Percentiles rank a stretch among this genome's conserved stretches.
These are phyloP conservation scores for Pseudozyma tsukubaensis DNA, from an alignment of 1,284 basidiomycete genomes.

Conservation along the genomic window DNA sequence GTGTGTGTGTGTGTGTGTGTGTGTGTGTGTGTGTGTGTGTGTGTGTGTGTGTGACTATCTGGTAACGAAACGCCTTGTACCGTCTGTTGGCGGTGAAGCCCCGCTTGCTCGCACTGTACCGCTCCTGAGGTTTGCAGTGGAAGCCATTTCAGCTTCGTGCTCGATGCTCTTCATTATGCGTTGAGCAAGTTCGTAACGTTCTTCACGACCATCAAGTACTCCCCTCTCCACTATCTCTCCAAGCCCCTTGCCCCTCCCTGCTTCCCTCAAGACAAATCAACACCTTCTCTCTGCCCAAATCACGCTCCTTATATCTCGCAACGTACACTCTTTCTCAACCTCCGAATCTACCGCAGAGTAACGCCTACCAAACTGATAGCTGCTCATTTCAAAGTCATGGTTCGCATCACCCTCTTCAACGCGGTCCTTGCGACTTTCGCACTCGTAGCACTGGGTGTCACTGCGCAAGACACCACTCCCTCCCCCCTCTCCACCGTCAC, in stretches of 20 bases:
- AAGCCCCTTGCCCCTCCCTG: background rate
- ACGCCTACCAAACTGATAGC: background rate
- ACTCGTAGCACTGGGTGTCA: constrained; percentile 18
- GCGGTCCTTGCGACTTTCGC: constrained; percentile 28
- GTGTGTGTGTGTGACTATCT: background rate
- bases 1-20: too few species aligned
- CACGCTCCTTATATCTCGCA: background rate
- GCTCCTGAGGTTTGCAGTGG: too few species aligned
- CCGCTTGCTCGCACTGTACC: background rate
- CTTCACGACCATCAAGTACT: constrained; percentile 3
- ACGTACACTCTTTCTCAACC: background rate
- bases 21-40: too few species aligned
- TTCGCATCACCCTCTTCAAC: constrained; percentile 26
- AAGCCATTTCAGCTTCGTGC: background rate
- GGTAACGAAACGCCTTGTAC: constrained; percentile 2
- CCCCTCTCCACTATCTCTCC: constrained; percentile 10
- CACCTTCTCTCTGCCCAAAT: background rate
- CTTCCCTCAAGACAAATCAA: background rate
- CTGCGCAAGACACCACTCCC: constrained; percentile 1
- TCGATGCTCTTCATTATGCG: background rate
- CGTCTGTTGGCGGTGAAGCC: constrained; percentile 7
- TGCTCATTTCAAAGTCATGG: constrained; percentile 5
- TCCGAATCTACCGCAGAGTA: background rate
- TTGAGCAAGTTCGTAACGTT: background rate
- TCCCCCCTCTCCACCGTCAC: constrained; percentile 4